Percentiles rank a stretch among this genome's conserved stretches.
Evolutionary conservation across 192 early-diverging fungal species (phyloP).

Genomic region (Coemansia sp.): DNA sequence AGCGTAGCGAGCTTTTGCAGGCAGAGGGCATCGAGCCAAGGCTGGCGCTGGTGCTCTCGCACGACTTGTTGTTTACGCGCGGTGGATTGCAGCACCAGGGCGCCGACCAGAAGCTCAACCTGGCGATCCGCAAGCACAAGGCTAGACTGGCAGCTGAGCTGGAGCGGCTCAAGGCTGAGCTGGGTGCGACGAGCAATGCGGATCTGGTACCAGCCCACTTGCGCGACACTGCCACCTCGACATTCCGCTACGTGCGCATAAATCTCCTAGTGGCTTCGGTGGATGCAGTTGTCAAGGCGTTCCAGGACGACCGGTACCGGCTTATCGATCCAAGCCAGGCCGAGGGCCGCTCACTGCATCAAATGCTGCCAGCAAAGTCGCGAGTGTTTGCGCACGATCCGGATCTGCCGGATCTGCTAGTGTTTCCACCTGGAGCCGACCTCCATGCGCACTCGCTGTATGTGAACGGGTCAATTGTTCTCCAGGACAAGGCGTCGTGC

Average conservation of each 20-base stretch:
- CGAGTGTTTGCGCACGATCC: slow-evolving; percentile 55
- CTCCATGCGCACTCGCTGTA: slow-evolving; percentile 81
- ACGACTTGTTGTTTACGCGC: slow-evolving; percentile 80
- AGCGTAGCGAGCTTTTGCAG: slow-evolving; percentile 14
- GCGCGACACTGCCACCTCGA: slow-evolving; percentile 37
- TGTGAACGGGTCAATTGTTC: slow-evolving; percentile 72
- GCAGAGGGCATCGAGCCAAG: slow-evolving; percentile 43
- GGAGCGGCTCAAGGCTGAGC: slow-evolving; percentile 71
- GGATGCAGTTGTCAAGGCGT: slow-evolving; percentile 61
- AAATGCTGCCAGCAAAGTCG: slow-evolving; percentile 11
- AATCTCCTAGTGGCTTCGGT: slow-evolving; percentile 76
- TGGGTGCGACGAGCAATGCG: slow-evolving; percentile 59
- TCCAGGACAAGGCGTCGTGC: slow-evolving; percentile 96
- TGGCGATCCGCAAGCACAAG: slow-evolving; percentile 65
- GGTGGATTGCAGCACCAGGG: slow-evolving; percentile 64
- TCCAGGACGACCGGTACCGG: slow-evolving; percentile 60
- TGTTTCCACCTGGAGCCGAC: slow-evolving; percentile 83
- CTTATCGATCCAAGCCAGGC: slow-evolving; percentile 25
- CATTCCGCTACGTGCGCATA: slow-evolving; percentile 86
- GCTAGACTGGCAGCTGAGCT: slow-evolving; percentile 70
- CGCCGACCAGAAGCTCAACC: slow-evolving; percentile 60
- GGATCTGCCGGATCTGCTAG: slow-evolving; percentile 78
- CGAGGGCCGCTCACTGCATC: background rate
- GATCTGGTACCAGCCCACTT: slow-evolving; percentile 66
- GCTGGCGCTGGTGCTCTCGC: slow-evolving; percentile 70